A percentile compares a stretch with the other conserved stretches of the same genome.
These are phyloP conservation scores for Epichloe aotearoae DNA, from an alignment of 2,329 filamentous ascomycete genomes.

Conservation along the genomic window DNA sequence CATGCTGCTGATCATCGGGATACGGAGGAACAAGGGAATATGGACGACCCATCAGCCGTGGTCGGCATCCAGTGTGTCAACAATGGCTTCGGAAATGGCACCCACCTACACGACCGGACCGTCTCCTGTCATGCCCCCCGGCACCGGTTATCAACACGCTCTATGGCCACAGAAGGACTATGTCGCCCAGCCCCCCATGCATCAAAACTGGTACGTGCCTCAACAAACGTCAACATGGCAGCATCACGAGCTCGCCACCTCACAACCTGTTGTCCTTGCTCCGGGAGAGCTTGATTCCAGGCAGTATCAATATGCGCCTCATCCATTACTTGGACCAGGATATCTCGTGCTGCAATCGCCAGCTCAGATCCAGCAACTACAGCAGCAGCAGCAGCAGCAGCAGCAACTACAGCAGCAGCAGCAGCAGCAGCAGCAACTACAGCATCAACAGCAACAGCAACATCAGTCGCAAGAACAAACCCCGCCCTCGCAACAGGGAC, in stretches of 20 bases:
- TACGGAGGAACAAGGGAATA: slow-evolving; percentile 5
- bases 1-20: slow-evolving; percentile 5
- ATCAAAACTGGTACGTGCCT: not conserved
- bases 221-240: slow-evolving; percentile 1
- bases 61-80: not conserved
- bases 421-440: not conserved
- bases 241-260: not conserved
- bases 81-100: not conserved
- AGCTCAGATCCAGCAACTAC: slow-evolving; percentile 1
- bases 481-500: not conserved
- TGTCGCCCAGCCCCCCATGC: not conserved
- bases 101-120: not conserved
- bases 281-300: slow-evolving; percentile 4
- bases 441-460: not conserved
- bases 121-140: slow-evolving; percentile 4
- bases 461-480: not conserved
- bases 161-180: not conserved
- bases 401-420: slow-evolving; percentile 2
- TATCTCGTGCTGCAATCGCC: slow-evolving; percentile 5
- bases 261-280: not conserved
- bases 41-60: slow-evolving; percentile 5
- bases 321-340: slow-evolving; percentile 6
- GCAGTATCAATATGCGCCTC: slow-evolving; percentile 5
- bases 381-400: slow-evolving; percentile 5
- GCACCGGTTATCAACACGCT: slow-evolving; percentile 1